These are phyloP conservation scores for Aspergillus affinis DNA, from an alignment of 495 filamentous ascomycete genomes.

Conservation along the genomic window DNA sequence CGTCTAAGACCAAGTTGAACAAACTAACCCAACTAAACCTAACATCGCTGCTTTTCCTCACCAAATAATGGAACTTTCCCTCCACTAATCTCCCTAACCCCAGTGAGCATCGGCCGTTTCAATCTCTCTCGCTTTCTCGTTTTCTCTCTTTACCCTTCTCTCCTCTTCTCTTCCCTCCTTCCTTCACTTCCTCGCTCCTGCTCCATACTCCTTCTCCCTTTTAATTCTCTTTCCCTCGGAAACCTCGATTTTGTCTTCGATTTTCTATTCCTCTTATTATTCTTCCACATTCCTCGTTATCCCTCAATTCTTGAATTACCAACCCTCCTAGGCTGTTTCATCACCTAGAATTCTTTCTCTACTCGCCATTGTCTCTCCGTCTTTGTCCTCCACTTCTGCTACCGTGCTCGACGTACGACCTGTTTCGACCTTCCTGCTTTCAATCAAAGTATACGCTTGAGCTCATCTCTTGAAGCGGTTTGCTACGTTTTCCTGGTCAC, in stretches of 20 bases:
- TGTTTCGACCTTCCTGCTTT: background rate
- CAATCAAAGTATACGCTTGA: background rate
- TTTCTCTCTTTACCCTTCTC: conserved; percentile 25
- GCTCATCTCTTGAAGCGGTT: background rate
- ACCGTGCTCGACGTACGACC: background rate
- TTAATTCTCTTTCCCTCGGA: background rate
- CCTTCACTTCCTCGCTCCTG: conserved; percentile 16
- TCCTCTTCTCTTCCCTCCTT: conserved; percentile 21
- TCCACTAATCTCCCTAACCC: conserved; percentile 18
- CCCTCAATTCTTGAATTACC: conserved; percentile 8
- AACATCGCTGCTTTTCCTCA: background rate
- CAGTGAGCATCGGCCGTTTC: conserved; percentile 20
- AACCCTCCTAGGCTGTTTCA: background rate
- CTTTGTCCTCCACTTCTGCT: conserved; percentile 14
- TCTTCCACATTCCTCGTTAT: conserved; percentile 11
- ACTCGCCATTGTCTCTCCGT: conserved; percentile 11
- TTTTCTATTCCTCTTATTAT: background rate
- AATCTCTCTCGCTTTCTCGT: conserved; percentile 18
- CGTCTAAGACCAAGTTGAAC: background rate
- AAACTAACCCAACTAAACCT: background rate
- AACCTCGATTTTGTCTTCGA: background rate
- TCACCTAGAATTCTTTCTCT: background rate
- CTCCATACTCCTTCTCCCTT: conserved; percentile 8
- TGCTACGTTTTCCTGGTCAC: conserved; percentile 7
- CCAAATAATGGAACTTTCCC: background rate